Conservation (phyloP, 306 rosid genomes). For the Heteromeles arbutifolia region DNA sequence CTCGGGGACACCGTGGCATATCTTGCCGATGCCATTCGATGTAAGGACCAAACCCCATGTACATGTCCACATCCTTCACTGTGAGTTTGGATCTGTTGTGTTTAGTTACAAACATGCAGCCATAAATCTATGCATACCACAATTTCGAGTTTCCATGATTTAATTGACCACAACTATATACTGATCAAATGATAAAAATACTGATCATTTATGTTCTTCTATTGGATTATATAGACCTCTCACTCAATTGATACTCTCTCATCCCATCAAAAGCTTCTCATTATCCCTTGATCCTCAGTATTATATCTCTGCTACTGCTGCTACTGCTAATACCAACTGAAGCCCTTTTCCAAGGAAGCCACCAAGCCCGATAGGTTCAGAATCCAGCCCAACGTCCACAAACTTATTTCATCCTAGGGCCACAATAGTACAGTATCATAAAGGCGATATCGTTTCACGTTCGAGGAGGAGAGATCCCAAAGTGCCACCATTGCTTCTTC, state of each 20-base stretch:
- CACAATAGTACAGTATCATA: neutral
- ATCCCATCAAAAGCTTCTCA: too few relatives aligned
- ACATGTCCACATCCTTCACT: neutral
- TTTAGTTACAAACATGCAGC: too few relatives aligned
- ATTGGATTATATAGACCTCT: too few relatives aligned
- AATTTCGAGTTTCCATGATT: too few relatives aligned
- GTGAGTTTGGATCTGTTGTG: neutral
- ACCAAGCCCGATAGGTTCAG: too few relatives aligned
- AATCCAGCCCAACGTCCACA: neutral
- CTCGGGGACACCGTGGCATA: neutral
- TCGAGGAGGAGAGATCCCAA: slow-evolving; percentile 78
- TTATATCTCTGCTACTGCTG: neutral
- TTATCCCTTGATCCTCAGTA: too few relatives aligned
- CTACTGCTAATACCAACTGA: neutral
- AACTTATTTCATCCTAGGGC: neutral
- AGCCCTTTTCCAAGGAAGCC: too few relatives aligned
- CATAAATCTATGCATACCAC: too few relatives aligned
- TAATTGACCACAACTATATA: too few relatives aligned
- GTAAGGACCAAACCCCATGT: neutral
- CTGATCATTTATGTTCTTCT: too few relatives aligned
- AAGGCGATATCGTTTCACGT: neutral
- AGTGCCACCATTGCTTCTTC: slow-evolving; percentile 79
- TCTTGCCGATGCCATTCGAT: neutral
- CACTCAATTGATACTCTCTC: too few relatives aligned
- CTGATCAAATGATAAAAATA: too few relatives aligned